phyloP scores from a whole-genome alignment of 495 filamentous ascomycete genomes.

The Lasiosphaeris hirsuta region DNA sequence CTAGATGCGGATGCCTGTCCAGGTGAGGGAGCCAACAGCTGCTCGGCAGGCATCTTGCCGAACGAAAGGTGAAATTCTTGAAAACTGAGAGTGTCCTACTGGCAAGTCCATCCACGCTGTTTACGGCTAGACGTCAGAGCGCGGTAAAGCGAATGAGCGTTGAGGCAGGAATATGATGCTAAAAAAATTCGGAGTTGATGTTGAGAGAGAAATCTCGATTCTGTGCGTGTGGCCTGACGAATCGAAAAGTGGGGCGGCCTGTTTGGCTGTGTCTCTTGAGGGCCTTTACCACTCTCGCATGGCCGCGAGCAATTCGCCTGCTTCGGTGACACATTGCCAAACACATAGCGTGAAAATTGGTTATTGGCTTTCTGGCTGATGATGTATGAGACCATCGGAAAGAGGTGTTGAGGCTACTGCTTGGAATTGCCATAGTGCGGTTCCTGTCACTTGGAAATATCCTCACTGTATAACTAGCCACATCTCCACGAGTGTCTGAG shows the following conservation, averaged over 20 bases:
- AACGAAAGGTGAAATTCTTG: background rate
- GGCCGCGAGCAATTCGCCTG: too few species aligned
- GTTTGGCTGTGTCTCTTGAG: too few species aligned
- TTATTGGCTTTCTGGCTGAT: too few species aligned
- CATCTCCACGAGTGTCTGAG: too few species aligned
- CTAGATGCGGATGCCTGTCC: background rate
- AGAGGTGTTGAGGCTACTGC: too few species aligned
- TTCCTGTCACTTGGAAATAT: too few species aligned
- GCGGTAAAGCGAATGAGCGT: background rate
- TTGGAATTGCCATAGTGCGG: too few species aligned
- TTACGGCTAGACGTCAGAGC: background rate
- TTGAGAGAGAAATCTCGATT: conserved; percentile 1
- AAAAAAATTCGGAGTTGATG: background rate
- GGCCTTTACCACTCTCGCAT: too few species aligned
- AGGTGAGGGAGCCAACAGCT: conserved; percentile 1
- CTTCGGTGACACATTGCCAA: too few species aligned
- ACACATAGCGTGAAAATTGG: too few species aligned
- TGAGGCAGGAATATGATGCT: background rate
- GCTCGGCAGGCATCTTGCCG: conserved; percentile 13
- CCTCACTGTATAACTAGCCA: too few species aligned
- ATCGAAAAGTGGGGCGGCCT: conserved; percentile 1
- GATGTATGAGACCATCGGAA: too few species aligned
- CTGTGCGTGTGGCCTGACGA: background rate
- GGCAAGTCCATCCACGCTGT: conserved; percentile 8
- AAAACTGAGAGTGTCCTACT: background rate